A percentile compares a stretch with the other conserved stretches of the same genome.
These are phyloP conservation scores for Hymenoscyphus salicellus DNA, from an alignment of 2,329 filamentous ascomycete genomes.

Conservation along the genomic window DNA sequence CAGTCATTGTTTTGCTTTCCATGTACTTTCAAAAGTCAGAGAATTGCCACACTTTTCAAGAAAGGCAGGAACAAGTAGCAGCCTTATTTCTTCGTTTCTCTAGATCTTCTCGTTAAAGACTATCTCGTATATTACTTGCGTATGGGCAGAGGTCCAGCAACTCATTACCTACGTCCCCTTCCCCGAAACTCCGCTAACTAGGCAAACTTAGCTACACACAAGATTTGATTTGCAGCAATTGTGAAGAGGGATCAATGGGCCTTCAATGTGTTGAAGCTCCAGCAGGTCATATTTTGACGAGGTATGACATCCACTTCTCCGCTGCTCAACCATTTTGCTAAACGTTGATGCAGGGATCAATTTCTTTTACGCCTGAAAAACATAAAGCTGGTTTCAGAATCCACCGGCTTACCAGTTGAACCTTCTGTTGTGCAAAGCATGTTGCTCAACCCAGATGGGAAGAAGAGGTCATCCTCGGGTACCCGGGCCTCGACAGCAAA, in stretches of 20 bases:
- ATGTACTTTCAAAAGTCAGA: too few species aligned
- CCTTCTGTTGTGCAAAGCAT: conserved; percentile 24
- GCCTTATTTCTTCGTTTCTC: too few species aligned
- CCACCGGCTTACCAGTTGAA: conserved; percentile 23
- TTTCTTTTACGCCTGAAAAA: conserved; percentile 29
- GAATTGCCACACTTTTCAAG: too few species aligned
- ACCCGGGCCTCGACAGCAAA: conserved; percentile 19
- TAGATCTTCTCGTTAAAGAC: too few species aligned
- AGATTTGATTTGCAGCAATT: conserved; percentile 33
- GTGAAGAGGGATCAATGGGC: conserved; percentile 26
- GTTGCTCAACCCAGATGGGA: conserved; percentile 18
- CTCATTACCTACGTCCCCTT: neutral
- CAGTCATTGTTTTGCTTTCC: neutral
- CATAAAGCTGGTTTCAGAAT: conserved; percentile 28
- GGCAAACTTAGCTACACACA: conserved; percentile 27
- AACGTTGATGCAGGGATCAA: conserved; percentile 26
- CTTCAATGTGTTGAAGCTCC: conserved; percentile 34
- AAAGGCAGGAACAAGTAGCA: too few species aligned
- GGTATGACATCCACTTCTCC: conserved; percentile 18
- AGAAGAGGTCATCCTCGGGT: conserved; percentile 1
- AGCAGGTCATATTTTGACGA: conserved; percentile 31
- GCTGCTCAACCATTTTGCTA: neutral
- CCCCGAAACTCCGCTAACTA: neutral
- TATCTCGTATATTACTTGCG: too few species aligned
- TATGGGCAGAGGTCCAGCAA: too few species aligned